Evolutionary conservation across 352 stramenopile species (phyloP), one percentile per base, ranked within the genome.

Genomic region (Globisporangium perplexum): DNA sequence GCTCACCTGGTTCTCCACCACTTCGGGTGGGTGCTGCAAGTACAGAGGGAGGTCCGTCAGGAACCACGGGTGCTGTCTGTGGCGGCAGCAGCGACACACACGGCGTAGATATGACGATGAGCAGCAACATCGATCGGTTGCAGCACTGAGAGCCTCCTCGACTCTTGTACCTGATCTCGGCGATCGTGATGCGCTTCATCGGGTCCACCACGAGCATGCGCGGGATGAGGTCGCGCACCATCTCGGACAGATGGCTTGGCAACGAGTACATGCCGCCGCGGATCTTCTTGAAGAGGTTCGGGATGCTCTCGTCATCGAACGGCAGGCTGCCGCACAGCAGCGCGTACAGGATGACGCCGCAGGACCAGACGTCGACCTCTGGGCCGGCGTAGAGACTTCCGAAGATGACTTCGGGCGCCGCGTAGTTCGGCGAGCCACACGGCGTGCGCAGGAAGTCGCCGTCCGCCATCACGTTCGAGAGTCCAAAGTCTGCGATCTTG

Each of bases 401-500:
- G 28, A 86, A 98, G 53, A 99, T 99, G 33, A 99, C 96, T 73
- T 99, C 97, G 0, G 97, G 97, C 6, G 97, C 97, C 18, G 97
- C 97, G 66, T 99, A 99, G 80, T 99, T 99, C 7, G 97, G 97
- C 24, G 96, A 99, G 3, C 93, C 93, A 57, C 93, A 98, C 18
- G 93, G 98, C 47, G 97, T 99, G 42, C 94, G 85, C 55, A 99
- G 76, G 62, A 99, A 99, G 50, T 99, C 95, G 54, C 97, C 97
- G 71, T 99, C 97, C 28, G 94, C 73, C 86, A 99, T 99, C 46
- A 98, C 80, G 71, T 99, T 99, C 22, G 92, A 98, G 15, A 99
- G 83, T n/a, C 97, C 97, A 78, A 99, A 99, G 69, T 99, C 97
- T 11, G 97, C 97, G 72, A 99, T 98, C 71, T 99, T 99, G 65